These are phyloP conservation scores for Populus euphratica DNA, from an alignment of 345 rosid species.

Conservation along the genomic window DNA sequence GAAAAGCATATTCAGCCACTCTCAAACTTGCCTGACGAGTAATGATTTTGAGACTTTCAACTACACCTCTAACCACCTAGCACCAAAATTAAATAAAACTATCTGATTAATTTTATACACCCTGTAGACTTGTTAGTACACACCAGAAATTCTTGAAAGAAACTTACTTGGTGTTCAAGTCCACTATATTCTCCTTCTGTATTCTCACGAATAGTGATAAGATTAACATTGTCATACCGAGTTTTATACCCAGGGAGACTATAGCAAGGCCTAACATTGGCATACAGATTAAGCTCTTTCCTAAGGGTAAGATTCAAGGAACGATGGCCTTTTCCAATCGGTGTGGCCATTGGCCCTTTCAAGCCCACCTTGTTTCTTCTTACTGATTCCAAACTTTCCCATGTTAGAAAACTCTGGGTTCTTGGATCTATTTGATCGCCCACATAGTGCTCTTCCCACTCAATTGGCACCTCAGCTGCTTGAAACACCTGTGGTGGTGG, in stretches of 20 bases:
- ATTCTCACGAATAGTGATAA: constrained; percentile 93
- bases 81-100: constrained; percentile 9
- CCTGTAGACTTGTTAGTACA: not conserved
- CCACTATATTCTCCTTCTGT: constrained; percentile 99
- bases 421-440: constrained; percentile 82
- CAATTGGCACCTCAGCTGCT: constrained; percentile 85
- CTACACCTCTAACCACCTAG: constrained; percentile 98
- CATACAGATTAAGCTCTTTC: constrained; percentile 92
- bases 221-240: constrained; percentile 84
- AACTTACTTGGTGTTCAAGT: constrained; percentile 92
- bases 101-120: not conserved
- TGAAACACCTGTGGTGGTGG: constrained; percentile 47
- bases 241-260: constrained; percentile 97
- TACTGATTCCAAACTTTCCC: constrained; percentile 98
- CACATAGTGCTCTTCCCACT: constrained; percentile 94
- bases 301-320: constrained; percentile 88
- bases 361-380: constrained; percentile 77
- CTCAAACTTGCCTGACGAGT: constrained; percentile 96
- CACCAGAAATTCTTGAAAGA: constrained; percentile 5
- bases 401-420: constrained; percentile 93
- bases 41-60: constrained; percentile 95
- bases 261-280: constrained; percentile 98
- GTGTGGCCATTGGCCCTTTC: constrained; percentile 99
- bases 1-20: constrained; percentile 98
- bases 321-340: constrained; percentile 98